A percentile compares a stretch with the other conserved stretches of the same genome.
Evolutionary conservation across 2,329 filamentous ascomycete genomes (phyloP).

Genomic region (Raffaelea ambrosiae): DNA sequence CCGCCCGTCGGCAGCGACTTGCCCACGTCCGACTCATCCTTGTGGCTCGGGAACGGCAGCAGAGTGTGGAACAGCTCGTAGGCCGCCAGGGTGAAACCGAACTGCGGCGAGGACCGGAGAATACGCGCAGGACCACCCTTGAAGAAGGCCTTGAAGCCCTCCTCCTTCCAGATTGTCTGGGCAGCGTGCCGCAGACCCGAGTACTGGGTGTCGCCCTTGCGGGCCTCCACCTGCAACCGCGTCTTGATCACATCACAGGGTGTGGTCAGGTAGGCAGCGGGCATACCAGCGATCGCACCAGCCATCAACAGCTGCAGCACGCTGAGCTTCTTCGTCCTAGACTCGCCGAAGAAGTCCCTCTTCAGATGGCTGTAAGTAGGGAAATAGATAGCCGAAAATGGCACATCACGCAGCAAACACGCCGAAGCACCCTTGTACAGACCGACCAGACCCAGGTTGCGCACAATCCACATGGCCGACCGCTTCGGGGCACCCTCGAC

Average conservation of each 20-base stretch:
- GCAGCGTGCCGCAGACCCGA: conserved; percentile 81
- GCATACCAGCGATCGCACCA: conserved; percentile 90
- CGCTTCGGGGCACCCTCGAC: conserved; percentile 75
- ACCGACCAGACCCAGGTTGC: conserved; percentile 86
- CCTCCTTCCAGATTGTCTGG: conserved; percentile 73
- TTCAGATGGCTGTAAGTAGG: conserved; percentile 93
- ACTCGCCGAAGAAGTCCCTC: conserved; percentile 87
- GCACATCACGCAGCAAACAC: conserved; percentile 89
- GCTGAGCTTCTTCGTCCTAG: conserved; percentile 76
- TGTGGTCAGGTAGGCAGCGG: conserved; percentile 87
- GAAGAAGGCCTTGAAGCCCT: conserved; percentile 96
- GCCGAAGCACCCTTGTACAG: conserved; percentile 95
- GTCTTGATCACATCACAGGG: conserved; percentile 99
- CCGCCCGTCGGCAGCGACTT: not conserved
- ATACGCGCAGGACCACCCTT: conserved; percentile 96
- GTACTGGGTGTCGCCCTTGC: conserved; percentile 88
- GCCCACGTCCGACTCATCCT: conserved; percentile 23
- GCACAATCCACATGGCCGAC: conserved; percentile 95
- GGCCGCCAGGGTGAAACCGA: conserved; percentile 91
- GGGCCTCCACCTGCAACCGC: conserved; percentile 89
- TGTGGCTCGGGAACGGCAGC: conserved; percentile 60
- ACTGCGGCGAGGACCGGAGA: conserved; percentile 89
- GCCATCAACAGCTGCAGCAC: conserved; percentile 86
- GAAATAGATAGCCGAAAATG: conserved; percentile 99
- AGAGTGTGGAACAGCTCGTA: conserved; percentile 84